Conservation (phyloP, 257 asterid genomes). For the Solanum pimpinellifolium region DNA sequence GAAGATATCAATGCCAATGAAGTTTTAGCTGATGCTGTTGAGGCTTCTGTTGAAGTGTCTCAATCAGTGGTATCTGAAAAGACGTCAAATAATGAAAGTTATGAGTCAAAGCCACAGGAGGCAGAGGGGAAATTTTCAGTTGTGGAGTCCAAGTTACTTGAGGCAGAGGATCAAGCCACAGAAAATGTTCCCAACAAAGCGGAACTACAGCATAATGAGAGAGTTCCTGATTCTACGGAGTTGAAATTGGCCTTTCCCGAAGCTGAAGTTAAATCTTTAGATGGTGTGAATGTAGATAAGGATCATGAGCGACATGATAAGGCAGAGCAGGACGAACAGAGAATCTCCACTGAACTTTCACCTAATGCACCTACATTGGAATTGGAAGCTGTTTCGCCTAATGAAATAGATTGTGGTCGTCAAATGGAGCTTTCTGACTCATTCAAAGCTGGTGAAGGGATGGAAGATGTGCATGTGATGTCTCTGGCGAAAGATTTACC, state of each 20-base stretch:
- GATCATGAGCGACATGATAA: constrained; percentile 14
- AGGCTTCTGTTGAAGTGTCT: neutral
- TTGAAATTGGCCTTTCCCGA: neutral
- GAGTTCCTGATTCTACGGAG: neutral
- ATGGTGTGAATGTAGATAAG: neutral
- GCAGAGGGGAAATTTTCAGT: neutral
- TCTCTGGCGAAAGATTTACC: constrained; percentile 2
- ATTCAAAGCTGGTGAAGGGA: neutral
- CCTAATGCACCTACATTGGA: constrained; percentile 9
- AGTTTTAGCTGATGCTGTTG: neutral
- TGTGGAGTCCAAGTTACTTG: constrained; percentile 5
- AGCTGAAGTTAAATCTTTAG: constrained; percentile 10
- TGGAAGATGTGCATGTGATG: constrained; percentile 6
- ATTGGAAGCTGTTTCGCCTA: constrained; percentile 9
- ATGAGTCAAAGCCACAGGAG: neutral
- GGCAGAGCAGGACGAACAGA: constrained; percentile 10
- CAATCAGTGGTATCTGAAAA: neutral
- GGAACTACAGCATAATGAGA: neutral
- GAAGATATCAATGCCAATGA: neutral
- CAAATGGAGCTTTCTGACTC: neutral
- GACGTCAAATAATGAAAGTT: neutral
- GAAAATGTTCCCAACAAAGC: constrained; percentile 4
- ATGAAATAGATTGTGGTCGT: neutral
- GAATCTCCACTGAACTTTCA: constrained; percentile 13
- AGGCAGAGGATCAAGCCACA: constrained; percentile 8